Evolutionary conservation across 2,329 filamentous ascomycete genomes (phyloP), one percentile per base, ranked within the genome.

Genomic region (Arthrobotrys sinensis): DNA sequence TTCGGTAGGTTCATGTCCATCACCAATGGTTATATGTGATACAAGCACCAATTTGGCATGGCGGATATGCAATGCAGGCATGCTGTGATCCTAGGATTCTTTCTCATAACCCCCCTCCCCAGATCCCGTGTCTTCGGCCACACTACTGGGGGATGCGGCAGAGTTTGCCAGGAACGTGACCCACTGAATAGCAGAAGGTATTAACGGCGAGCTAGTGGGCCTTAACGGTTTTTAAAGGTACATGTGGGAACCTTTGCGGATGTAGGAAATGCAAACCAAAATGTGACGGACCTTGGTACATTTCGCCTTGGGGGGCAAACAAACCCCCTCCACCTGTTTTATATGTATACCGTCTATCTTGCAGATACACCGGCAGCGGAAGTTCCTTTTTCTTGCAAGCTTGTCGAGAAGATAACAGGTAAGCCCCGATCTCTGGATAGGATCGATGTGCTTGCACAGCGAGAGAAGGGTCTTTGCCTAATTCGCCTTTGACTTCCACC

Each of bases 121-220:
- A n/a, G 5, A 7, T 36, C n/a, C 32, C n/a, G 34, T 14, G 7
- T 57, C 7, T 16, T 43, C 24, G 48, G 48, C 45, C 36, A 63
- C 34, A 62, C 14, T 6, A 16, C 45, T 70, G 19, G 36, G 21
- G 28, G 66, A 52, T 48, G 63, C 32, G 52, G 43, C 40, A 40
- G 43, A 16, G 52, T 32, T 69, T 67, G 55, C 52, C 65, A 76
- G 64, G 72, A 65, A 76, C 64, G 43, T 60, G 43, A 46, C 64
- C 72, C 36, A 70, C 46, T 28, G 46, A 38, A 38, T 36, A 46
- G 1, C 36, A 45, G 14, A 28, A 50, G 48, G 36, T 32, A 34
- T 10, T 40, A 50, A 70, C 60, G 57, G 73, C 57, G 66, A 70
- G 24, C 11, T 36, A 28, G 40, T n/a, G 36, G 55, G 36, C 55